Conservation (phyloP, 1,139 yeast genomes). For the Diutina sp. region DNA sequence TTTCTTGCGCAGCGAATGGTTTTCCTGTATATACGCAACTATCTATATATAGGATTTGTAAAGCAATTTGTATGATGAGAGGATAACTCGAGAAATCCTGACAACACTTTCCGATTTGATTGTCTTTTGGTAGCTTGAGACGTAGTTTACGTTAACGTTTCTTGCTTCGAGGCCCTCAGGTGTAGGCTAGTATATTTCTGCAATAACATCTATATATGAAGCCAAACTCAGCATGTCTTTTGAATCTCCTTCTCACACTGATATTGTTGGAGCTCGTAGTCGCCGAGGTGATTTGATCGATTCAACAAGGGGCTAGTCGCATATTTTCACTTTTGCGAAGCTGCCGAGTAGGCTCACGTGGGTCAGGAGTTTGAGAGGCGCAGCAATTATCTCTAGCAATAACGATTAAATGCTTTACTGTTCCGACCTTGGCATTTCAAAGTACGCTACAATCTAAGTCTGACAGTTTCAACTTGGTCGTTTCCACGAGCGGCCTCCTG, state of each 20-base stretch:
- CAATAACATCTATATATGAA: no score
- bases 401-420: not conserved
- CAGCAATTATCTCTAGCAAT: not conserved
- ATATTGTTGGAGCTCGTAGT: not conserved
- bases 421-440: no score
- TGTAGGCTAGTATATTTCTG: no score
- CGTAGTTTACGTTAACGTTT: no score
- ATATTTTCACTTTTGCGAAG: not conserved
- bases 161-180: no score
- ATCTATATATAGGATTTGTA: not conserved
- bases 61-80: not conserved
- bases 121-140: no score
- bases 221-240: no score
- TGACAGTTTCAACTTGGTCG: no score
- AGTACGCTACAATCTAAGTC: no score
- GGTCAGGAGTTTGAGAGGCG: not conserved
- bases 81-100: not conserved
- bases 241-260: no score
- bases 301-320: not conserved
- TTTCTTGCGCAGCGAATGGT: not conserved
- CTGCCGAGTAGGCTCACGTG: not conserved
- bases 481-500: no score
- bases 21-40: not conserved
- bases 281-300: not conserved
- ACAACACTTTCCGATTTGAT: not conserved